phyloP scores from a whole-genome alignment of 2,329 filamentous ascomycete species.

The Zasmidium citrigriseum region DNA sequence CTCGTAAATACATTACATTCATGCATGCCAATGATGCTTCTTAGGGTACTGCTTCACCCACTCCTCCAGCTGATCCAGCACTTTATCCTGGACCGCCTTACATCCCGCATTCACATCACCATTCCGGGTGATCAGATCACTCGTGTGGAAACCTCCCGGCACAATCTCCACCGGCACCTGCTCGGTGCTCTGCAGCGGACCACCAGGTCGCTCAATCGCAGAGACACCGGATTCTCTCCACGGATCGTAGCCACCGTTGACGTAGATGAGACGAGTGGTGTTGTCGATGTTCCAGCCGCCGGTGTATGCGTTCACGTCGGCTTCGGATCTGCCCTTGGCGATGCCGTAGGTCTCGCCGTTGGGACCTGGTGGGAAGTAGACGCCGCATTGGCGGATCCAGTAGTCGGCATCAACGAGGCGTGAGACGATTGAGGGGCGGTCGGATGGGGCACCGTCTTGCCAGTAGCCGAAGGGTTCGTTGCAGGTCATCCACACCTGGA shows the following conservation, averaged over 20 bases:
- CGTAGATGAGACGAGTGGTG: slow-evolving; percentile 58
- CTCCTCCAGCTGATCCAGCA: slow-evolving; percentile 52
- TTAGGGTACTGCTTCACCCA: slow-evolving; percentile 54
- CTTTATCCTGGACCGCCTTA: slow-evolving; percentile 51
- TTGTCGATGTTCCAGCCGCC: slow-evolving; percentile 60
- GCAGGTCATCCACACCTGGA: slow-evolving; percentile 58
- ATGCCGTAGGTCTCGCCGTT: slow-evolving; percentile 53
- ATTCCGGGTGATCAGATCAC: slow-evolving; percentile 53
- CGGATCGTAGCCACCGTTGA: slow-evolving; percentile 62
- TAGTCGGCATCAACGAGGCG: slow-evolving; percentile 54
- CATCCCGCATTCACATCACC: slow-evolving; percentile 50
- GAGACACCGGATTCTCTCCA: slow-evolving; percentile 59
- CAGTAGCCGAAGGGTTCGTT: slow-evolving; percentile 64
- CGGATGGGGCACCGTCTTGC: slow-evolving; percentile 55
- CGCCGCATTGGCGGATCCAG: slow-evolving; percentile 56
- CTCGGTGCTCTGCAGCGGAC: slow-evolving; percentile 51
- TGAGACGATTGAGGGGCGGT: slow-evolving; percentile 52
- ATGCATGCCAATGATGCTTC: slow-evolving; percentile 20
- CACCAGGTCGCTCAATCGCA: slow-evolving; percentile 55
- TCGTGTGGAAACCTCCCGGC: slow-evolving; percentile 57
- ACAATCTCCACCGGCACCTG: slow-evolving; percentile 56
- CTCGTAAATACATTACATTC: not conserved
- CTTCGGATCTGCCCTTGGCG: slow-evolving; percentile 49
- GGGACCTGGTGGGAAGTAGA: slow-evolving; percentile 55
- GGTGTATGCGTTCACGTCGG: slow-evolving; percentile 55